Conservation (phyloP, 257 asterid species). For the Rauvolfia tetraphylla region DNA sequence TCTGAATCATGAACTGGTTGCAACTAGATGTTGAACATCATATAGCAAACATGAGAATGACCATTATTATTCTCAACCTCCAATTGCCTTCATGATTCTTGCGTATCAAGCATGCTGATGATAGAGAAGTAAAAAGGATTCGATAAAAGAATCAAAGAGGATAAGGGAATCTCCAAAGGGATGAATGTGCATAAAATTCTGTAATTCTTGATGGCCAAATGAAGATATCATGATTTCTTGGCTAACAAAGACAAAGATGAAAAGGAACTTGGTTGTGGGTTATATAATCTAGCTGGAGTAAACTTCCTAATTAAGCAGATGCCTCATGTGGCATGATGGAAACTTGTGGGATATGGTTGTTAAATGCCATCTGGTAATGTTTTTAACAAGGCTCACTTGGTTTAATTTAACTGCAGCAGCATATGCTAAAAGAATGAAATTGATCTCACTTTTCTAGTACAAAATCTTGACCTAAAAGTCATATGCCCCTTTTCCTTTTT, state of each 20-base stretch:
- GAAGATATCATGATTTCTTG: background rate
- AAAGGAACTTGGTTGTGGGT: background rate
- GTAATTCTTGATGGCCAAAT: background rate
- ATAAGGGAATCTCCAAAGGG: background rate
- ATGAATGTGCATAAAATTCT: background rate
- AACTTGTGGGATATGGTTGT: background rate
- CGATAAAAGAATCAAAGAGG: background rate
- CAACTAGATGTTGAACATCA: background rate
- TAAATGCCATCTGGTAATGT: background rate
- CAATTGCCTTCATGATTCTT: background rate
- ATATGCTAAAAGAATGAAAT: conserved; percentile 4
- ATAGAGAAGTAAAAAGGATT: background rate
- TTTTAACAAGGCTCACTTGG: background rate
- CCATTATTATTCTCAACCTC: background rate
- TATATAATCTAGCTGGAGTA: background rate
- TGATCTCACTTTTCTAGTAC: background rate
- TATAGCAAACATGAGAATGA: background rate
- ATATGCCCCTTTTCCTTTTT: background rate
- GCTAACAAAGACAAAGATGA: background rate
- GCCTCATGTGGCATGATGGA: background rate
- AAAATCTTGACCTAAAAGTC: background rate
- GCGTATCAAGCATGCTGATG: background rate
- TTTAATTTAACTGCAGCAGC: background rate
- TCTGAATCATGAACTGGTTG: background rate
- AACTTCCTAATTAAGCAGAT: background rate